Conservation (phyloP, 1,284 basidiomycete genomes). For the Pholiota adiposa region DNA sequence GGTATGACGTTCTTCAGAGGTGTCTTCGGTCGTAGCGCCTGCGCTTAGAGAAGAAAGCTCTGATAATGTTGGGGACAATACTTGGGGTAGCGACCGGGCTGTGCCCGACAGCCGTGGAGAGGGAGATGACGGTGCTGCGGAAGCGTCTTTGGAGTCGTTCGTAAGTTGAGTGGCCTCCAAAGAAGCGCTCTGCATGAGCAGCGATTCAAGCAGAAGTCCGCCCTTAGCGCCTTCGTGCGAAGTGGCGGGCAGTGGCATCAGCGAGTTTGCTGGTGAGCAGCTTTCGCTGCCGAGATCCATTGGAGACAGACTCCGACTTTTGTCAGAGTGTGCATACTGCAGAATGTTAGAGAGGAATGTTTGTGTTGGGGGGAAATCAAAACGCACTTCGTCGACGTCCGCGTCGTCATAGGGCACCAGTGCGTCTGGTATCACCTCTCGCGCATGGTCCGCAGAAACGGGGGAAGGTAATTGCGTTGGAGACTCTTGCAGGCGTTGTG, state of each 20-base stretch:
- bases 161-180: not conserved
- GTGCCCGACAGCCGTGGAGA: not conserved
- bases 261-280: constrained; percentile 30
- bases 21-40: not conserved
- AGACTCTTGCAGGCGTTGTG: constrained; percentile 11
- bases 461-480: constrained; percentile 27
- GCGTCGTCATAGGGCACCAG: constrained; percentile 16
- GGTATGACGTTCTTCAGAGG: no score
- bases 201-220: not conserved
- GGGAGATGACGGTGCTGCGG: not conserved
- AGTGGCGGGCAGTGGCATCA: not conserved
- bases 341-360: constrained; percentile 8
- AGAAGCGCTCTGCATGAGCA: not conserved
- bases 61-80: not conserved
- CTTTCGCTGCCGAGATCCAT: constrained; percentile 54
- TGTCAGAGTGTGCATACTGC: constrained; percentile 32
- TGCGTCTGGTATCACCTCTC: constrained; percentile 18
- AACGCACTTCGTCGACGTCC: constrained; percentile 18
- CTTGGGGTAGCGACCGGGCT: not conserved
- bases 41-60: not conserved
- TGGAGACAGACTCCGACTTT: constrained; percentile 48
- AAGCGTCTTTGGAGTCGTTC: not conserved
- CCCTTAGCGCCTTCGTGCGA: not conserved
- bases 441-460: constrained; percentile 27
- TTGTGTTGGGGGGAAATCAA: not conserved